Evolutionary conservation across 768 basidiomycete species (phyloP), one percentile per base, ranked within the genome.

Genomic region (Russula earlei): DNA sequence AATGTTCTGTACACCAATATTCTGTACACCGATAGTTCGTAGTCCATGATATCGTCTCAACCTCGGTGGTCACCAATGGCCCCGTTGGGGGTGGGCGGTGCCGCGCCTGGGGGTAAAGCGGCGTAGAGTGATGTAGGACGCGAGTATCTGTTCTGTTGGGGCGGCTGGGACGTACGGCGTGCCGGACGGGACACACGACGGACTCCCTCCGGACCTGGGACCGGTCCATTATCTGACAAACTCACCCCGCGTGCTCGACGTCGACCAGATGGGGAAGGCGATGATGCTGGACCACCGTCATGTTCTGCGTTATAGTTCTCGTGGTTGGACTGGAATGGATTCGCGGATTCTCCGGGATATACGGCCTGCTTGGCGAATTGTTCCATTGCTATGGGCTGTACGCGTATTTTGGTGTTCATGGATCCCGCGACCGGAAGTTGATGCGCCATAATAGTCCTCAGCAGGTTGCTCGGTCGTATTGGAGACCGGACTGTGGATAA

Each of bases 211-310:
- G 82, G 78, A 34, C 79, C 79, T 38, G 87, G 84, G 2, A 93
- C 87, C 37, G 90, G 91, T 14, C 94, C 94, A 63, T 80, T 72
- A 62, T 97, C 94, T 52, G 79, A 80, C 54, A 97, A 70, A 43
- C 84, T 84, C 46, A 96, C 77, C 22, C 93, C 91, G 11, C 87
- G 79, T 5, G 48, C 44, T 40, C 57, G 59, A 47, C 44, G 58
- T 48, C 53, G 54, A 46, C 46, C 57, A 37, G 45, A 54, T 38
- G 48, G 15, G 25, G 48, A 25, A 17, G 38, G 17, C 3, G 46
- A 43, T 3, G 19, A 8, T 14, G 55, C 22, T 24, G 45, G 15
- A n/a, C 27, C 29, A 25, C 25, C 31, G 6, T 59, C 43, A 42
- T 52, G 46, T 33, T 58, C 54, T 43, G 4, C 33, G 33, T 31